Evolutionary conservation across 2,329 filamentous ascomycete species (phyloP), one percentile per base, ranked within the genome.

Genomic region (Verticillium dahliae): DNA sequence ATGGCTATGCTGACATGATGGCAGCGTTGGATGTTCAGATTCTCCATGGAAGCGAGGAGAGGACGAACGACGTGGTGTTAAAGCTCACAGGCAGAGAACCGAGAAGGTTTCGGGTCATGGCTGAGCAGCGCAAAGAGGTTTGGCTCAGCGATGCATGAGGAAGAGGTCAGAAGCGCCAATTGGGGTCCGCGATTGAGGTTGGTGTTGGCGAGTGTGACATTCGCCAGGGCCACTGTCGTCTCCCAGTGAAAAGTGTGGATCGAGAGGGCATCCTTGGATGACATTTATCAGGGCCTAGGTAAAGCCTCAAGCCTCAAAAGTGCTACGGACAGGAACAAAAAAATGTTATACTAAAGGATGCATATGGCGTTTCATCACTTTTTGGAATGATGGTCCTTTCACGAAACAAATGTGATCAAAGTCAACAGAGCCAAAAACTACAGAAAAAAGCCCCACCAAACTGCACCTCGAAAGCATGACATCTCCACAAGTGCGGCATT

Each of bases 41-140:
- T 64, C 72, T 70, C 60, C 66, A 70, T 35, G 74, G 75, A 1
- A 63, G 67, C 10, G 76, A 78, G 67, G 69, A 75, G 18, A 67
- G 71, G 31, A 69, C 69, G 9, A 75, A 73, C 60, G 72, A 75
- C 56, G 69, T 69, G 18, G 69, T 78, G 2, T 58, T 71, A 22
- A 66, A 63, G 2, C 61, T 76, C 35, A 77, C 74, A 7, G 74
- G 76, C 0, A 63, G 65, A 18, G 63, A 66, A 22, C 74, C 76
- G 5, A 69, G n/a, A 11, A 63, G 38, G 15, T 62, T 65, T 39
- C 62, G 62, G 5, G 62, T 63, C 0, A 33, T 60, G 11, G 63
- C 50, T 4, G 45, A 60, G 39, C 38, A 54, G 13, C n/a, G 50
- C 33, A 65, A 61, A 55, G 22, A 31, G 14, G 62, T 35, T 4